Base-by-base conservation (phyloP, 257 asterid species). In the Mitragyna speciosa region DNA sequence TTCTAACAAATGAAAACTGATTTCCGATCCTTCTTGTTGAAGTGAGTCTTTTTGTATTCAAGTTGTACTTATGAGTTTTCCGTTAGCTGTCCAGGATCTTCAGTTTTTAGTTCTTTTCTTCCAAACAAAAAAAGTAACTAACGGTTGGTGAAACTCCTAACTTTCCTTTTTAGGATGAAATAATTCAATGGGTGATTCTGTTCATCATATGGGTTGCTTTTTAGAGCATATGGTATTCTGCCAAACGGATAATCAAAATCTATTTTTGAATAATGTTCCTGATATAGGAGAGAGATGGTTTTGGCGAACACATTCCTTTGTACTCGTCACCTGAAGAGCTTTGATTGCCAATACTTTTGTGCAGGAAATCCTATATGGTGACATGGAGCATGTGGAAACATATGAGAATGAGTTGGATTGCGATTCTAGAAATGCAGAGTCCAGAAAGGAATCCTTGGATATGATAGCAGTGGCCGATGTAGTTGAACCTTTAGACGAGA, bases 301-400 rank as follows among this genome's bases (percentile, higher is more conserved):
- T n/a, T n/a, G n/a, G n/a, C 39, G 7, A 48, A 6, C 19, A 74
- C 17, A 41, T 49, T 36, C 36, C 49, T 54, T 20, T 72, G 48
- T 39, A 56, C 33, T 80, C 17, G 7, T 24, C 24, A 26, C 20
- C 17, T 67, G 30, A 39, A 56, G 61, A 59, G 65, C 69, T 67
- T 77, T 64, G 47, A 64, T 77, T 51, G 6, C 22, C 49, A 58
- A 49, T 36, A 19, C 20, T 22, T 68, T 41, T 75, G 39, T 83
- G 87, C 91, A 93, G 98, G 96, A 92, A 81, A 84, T 88, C 75
- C 83, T 82, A 24, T 91, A 86, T 74, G 87, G 84, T 80, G 98
- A 92, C 49, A 86, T 85, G 89, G 98, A 91, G 78, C 92, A 87
- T 48, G 92, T 85, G 72, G 93, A 90, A 68, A 86, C 86, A 69